These are phyloP conservation scores for Dothidotthia symphoricarpi DNA, from an alignment of 2,329 filamentous ascomycete species.

Conservation along the genomic window DNA sequence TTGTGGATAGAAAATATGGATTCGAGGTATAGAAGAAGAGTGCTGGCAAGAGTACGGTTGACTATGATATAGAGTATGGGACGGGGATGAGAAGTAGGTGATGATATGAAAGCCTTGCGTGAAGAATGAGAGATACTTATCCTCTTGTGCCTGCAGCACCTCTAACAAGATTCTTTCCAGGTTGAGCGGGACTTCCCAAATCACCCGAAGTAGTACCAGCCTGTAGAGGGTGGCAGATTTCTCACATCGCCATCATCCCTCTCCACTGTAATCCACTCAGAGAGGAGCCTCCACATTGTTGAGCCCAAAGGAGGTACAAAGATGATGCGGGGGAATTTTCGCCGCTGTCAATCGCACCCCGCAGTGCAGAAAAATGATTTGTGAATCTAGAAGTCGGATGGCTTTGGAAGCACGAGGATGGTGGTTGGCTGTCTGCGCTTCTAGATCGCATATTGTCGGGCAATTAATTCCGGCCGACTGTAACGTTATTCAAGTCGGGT, in stretches of 20 bases:
- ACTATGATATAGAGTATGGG: slow-evolving; percentile 1
- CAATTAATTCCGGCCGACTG: slow-evolving; percentile 10
- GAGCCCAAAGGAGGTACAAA: slow-evolving; percentile 11
- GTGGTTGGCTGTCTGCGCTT: slow-evolving; percentile 26
- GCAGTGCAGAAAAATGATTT: slow-evolving; percentile 9
- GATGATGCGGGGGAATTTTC: slow-evolving; percentile 28
- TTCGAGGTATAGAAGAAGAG: slow-evolving; percentile 20
- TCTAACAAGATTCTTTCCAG: too few relatives aligned
- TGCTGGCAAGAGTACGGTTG: not conserved
- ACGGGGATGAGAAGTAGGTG: slow-evolving; percentile 1
- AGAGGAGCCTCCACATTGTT: slow-evolving; percentile 13
- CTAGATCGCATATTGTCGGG: slow-evolving; percentile 16
- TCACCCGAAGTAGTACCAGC: slow-evolving; percentile 22
- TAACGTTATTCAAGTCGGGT: slow-evolving; percentile 5
- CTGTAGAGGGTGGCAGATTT: slow-evolving; percentile 18
- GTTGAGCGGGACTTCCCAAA: too few relatives aligned
- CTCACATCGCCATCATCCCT: slow-evolving; percentile 4
- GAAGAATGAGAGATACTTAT: slow-evolving; percentile 24
- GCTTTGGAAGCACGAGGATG: slow-evolving; percentile 6
- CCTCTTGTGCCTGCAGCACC: slow-evolving; percentile 8
- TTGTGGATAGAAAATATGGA: slow-evolving; percentile 28
- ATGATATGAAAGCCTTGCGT: slow-evolving; percentile 1
- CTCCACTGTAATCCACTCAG: slow-evolving; percentile 21
- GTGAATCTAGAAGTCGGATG: slow-evolving; percentile 19
- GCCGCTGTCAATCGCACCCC: slow-evolving; percentile 14